phyloP scores from a whole-genome alignment of 352 stramenopile genomes.

The Phytophthora multivora region DNA sequence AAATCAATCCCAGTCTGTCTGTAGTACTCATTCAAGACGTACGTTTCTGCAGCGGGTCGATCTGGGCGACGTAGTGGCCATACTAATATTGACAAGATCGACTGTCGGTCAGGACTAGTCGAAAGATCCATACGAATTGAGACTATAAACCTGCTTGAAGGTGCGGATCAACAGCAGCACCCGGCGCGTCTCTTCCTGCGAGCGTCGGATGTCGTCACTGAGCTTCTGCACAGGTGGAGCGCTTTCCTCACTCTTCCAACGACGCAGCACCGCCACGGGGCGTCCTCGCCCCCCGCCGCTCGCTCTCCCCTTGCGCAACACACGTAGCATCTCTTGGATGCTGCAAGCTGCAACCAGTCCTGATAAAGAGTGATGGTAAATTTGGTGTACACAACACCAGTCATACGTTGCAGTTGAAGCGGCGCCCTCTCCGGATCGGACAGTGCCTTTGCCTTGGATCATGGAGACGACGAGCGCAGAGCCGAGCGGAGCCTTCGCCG shows the following conservation, averaged over 20 bases:
- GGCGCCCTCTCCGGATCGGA: constrained; percentile 1
- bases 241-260: constrained; percentile 24
- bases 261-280: constrained; percentile 1
- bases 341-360: too few species aligned
- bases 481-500: constrained; percentile 38
- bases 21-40: background rate
- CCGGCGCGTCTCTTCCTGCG: constrained; percentile 84
- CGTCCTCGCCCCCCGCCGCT: background rate
- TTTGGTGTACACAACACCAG: constrained; percentile 17
- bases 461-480: too few species aligned
- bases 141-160: constrained; percentile 70
- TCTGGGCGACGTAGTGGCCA: constrained; percentile 88
- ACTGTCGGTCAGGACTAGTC: background rate
- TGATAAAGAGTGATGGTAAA: constrained; percentile 4
- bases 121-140: background rate
- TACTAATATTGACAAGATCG: constrained; percentile 45
- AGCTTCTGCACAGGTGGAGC: constrained; percentile 59
- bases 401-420: constrained; percentile 21
- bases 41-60: constrained; percentile 87
- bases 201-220: constrained; percentile 80
- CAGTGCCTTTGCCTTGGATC: background rate
- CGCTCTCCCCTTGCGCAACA: constrained; percentile 8
- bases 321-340: constrained; percentile 29
- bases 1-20: background rate
- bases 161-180: constrained; percentile 86